Evolutionary conservation across 2,329 filamentous ascomycete species (phyloP), one percentile per base, ranked within the genome.

Genomic region (Corinectria fuckeliana): DNA sequence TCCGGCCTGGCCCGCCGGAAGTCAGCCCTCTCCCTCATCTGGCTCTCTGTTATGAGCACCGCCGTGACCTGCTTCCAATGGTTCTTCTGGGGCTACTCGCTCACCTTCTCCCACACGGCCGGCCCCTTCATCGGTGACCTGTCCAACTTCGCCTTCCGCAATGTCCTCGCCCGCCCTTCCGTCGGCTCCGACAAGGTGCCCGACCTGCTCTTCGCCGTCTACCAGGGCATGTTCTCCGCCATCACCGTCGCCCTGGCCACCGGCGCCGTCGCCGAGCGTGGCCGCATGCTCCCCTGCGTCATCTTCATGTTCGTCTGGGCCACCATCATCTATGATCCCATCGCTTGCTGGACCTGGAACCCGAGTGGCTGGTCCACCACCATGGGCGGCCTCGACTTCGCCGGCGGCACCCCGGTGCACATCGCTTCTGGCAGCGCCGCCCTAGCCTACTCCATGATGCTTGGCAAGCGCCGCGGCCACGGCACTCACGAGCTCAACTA

Each of bases 331-430:
- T 97, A 97, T 77, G 92, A 97, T 70, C 91, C 92, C 2, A 93
- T 97, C 72, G 93, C 93, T 44, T 96, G 92, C 83, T 97, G 93
- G 93, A 96, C 91, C 8, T 97, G 93, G 93, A 96, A 96, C 74
- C 77, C 90, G 1, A 80, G 81, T 28, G 93, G 93, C 20, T 97
- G 93, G 93, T 87, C 89, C 11, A 90, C 85, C 76, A 82, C 85
- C 65, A 85, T 96, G 78, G 92, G 92, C 45, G 91, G 91, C 25
- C 84, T 96, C 42, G 93, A 96, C 77, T 96, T 95, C 71, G 93
- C 93, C 20, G 92, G 93, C 63, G 93, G 93, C 70, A 96, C 92
- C 2, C 93, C 93, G 0, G 93, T 97, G 53, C 93, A 97, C 74
- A 95, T 96, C 68, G 82, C 91, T 1, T 94, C 91, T 3, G 93